Conservation (phyloP, 495 filamentous ascomycete species). For the Neurospora sp. region DNA sequence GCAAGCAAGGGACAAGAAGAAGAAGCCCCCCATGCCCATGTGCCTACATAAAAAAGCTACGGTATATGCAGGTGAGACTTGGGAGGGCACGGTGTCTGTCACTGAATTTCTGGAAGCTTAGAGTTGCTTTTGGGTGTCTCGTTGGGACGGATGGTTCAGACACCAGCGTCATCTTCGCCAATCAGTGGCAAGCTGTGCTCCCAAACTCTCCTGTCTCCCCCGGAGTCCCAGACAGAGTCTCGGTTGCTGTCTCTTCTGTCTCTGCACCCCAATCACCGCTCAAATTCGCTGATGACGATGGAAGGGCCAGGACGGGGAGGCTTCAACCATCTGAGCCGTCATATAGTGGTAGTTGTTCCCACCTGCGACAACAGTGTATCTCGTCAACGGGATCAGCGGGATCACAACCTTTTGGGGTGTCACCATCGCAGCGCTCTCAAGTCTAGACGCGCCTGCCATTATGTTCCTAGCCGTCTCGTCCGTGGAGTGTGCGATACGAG, state of each 20-base stretch:
- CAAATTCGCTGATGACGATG: not conserved
- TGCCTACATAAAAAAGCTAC: not conserved
- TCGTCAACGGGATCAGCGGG: not conserved
- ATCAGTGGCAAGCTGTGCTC: not conserved
- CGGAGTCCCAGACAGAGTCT: not conserved
- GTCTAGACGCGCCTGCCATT: not conserved
- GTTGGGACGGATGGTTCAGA: not conserved
- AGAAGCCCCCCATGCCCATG: not conserved
- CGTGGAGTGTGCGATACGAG: not conserved
- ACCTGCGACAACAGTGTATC: not conserved
- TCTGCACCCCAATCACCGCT: not conserved
- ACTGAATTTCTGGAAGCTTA: not conserved
- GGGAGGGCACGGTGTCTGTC: not conserved
- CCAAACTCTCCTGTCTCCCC: not conserved
- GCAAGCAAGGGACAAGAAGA: not conserved
- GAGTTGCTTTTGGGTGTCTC: not conserved
- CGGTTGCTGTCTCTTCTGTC: not conserved
- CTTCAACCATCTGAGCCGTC: not conserved
- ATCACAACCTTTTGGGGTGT: not conserved
- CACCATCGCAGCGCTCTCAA: not conserved
- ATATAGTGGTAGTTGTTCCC: not conserved
- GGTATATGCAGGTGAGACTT: not conserved
- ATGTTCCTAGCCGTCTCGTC: not conserved
- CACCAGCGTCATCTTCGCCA: not conserved
- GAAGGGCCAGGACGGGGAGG: not conserved